phyloP scores from a whole-genome alignment of 495 filamentous ascomycete species.

The Poronia punctata region DNA sequence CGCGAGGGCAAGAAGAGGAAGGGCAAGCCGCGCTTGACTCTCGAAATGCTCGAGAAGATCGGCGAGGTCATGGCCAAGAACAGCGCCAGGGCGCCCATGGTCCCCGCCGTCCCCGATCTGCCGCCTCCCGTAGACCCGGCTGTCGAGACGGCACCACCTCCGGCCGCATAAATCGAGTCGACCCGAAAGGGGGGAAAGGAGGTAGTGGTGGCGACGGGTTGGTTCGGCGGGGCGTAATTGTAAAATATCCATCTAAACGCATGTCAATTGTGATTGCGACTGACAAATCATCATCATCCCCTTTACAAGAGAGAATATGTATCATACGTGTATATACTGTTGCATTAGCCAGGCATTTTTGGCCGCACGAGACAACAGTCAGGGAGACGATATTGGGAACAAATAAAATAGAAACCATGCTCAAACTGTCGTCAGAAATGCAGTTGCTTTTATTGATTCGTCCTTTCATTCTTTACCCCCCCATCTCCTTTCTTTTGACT shows the following conservation, averaged over 20 bases:
- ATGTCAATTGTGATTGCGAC: not conserved
- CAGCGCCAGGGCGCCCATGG: conserved; percentile 29
- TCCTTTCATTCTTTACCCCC: not conserved
- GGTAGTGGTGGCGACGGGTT: not conserved
- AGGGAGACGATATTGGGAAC: conserved; percentile 1
- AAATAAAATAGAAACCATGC: conserved; percentile 4
- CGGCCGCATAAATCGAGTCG: conserved; percentile 6
- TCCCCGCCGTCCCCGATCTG: conserved; percentile 13
- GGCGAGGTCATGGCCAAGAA: conserved; percentile 59
- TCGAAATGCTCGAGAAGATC: conserved; percentile 58
- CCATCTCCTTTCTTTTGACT: not conserved
- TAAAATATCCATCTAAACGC: conserved; percentile 7
- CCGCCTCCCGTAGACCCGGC: conserved; percentile 1
- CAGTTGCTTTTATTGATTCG: conserved; percentile 4
- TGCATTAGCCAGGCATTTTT: conserved; percentile 6
- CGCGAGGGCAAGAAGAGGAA: conserved; percentile 35
- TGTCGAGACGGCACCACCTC: conserved; percentile 11
- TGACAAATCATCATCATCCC: conserved; percentile 2
- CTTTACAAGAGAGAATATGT: conserved; percentile 16
- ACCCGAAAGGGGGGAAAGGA: not conserved
- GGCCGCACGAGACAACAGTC: conserved; percentile 3
- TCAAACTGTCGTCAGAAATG: not conserved
- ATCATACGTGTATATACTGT: conserved; percentile 26
- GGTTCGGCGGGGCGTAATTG: not conserved
- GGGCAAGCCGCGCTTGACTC: conserved; percentile 45